These are phyloP conservation scores for Closterium sp. DNA, from an alignment of 139 green algal species.

Conservation along the genomic window DNA sequence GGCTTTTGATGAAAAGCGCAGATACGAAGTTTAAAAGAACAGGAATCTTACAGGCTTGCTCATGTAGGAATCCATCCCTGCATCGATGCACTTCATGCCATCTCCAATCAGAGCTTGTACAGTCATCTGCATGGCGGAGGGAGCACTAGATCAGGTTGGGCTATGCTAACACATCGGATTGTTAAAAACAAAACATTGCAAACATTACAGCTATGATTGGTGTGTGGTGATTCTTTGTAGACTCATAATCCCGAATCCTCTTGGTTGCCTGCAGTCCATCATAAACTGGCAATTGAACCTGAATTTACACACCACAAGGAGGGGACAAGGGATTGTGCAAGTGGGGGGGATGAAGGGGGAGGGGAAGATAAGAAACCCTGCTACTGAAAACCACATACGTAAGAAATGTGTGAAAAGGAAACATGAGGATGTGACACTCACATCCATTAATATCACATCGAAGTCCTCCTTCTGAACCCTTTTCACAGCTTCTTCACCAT, in stretches of 20 bases:
- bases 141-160: neutral
- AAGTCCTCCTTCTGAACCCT: slow-evolving; percentile 14
- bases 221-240: neutral
- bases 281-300: slow-evolving; percentile 41
- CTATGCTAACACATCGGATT: neutral
- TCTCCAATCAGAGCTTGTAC: slow-evolving; percentile 27
- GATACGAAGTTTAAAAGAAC: no score
- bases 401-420: no score
- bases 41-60: neutral
- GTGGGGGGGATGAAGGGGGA: no score
- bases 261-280: slow-evolving; percentile 28
- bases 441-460: slow-evolving; percentile 45
- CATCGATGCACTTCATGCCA: slow-evolving; percentile 23
- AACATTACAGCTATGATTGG: slow-evolving; percentile 34
- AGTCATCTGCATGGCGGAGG: slow-evolving; percentile 33
- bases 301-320: neutral
- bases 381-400: no score
- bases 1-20: neutral
- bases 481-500: slow-evolving; percentile 22
- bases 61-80: slow-evolving; percentile 39
- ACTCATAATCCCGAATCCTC: slow-evolving; percentile 25
- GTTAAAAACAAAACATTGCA: neutral
- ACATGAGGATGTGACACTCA: no score
- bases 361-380: no score
- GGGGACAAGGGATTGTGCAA: no score